Evolutionary conservation across 192 early-diverging fungal species (phyloP).

Genomic region (Tieghemiomyces parasiticus): DNA sequence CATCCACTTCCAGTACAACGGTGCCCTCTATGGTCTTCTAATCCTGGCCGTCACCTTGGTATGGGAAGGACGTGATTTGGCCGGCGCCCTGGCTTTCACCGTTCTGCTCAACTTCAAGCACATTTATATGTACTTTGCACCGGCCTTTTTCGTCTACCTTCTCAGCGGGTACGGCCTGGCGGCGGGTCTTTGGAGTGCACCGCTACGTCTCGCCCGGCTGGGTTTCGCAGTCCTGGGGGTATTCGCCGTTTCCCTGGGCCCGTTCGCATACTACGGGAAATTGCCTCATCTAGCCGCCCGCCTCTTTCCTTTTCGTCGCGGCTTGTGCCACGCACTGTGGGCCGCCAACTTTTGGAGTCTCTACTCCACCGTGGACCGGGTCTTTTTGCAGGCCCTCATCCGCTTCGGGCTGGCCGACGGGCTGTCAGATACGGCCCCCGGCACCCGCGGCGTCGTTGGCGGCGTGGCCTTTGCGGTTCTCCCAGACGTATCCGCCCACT

Average conservation of each 20-base stretch:
- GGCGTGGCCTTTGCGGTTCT: constrained; percentile 72
- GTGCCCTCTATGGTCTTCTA: constrained; percentile 75
- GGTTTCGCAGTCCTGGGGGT: constrained; percentile 46
- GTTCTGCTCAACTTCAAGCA: constrained; percentile 92
- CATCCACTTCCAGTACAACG: constrained; percentile 98
- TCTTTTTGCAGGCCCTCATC: constrained; percentile 19
- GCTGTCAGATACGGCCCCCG: constrained; percentile 22
- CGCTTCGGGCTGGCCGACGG: background rate
- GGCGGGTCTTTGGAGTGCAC: background rate
- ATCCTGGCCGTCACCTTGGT: constrained; percentile 61
- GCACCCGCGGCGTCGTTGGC: constrained; percentile 84
- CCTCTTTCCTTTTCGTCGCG: constrained; percentile 94
- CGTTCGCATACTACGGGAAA: constrained; percentile 57
- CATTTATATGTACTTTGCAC: constrained; percentile 82
- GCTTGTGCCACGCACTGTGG: constrained; percentile 92
- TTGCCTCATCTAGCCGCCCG: constrained; percentile 60
- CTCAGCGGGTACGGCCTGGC: constrained; percentile 60
- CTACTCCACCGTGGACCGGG: constrained; percentile 67
- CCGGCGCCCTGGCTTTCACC: constrained; percentile 63
- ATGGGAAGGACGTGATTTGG: constrained; percentile 34
- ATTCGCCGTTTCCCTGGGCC: constrained; percentile 70
- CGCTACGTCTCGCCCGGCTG: constrained; percentile 36
- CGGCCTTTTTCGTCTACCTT: constrained; percentile 86
- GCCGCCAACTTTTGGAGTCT: constrained; percentile 97
- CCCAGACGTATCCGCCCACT: constrained; percentile 47